Base-by-base conservation (phyloP, 106 monocot species). In the Dioscorea dumetorum region DNA sequence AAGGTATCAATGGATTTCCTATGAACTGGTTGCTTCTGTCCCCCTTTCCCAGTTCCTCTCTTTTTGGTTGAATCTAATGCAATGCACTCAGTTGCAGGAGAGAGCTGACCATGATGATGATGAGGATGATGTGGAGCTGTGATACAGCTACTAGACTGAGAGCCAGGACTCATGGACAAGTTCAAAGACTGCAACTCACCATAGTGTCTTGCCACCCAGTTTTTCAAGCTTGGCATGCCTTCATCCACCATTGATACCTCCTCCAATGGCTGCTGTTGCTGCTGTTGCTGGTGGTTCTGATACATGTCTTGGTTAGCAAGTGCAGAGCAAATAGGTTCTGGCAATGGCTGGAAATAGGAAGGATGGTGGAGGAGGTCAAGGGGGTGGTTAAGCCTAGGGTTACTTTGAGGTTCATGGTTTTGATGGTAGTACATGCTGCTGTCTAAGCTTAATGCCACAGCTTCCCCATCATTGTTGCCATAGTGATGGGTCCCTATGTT, bases 1-100 rank as follows among this genome's bases (percentile, higher is more conserved):
- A 97, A 97, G 35, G 95, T 97, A 48, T 97, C 95, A 49, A 97
- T 76, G 67, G 91, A 91, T 57, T 97, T 97, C 74, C 95, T 82
- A 66, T 97, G 95, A 71, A 91, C 97, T 72, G 77, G 88, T 80
- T 66, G 88, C 97, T 97, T 97, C 72, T 88, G 91, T 12, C 76
- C 64, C 35, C 52, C 79, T 59, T 86, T 85, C 18, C 79, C 80
- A 68, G 18, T 72, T 5, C 64, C 81, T 69, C 86, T 94, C 84
- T 88, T 94, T 76, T 87, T 93, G 15, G 75, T 57, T 11, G 66
- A 31, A 17, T 85, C 89, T 56, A 85, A 69, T 33, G 71, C 66
- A 71, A 79, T 72, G 70, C 53, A 67, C 24, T 83, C 74, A 48
- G 78, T 48, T n/a, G 74, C 60, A 50, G 74, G 59, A 54, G 54